These are phyloP conservation scores for Beauveria pseudobassiana DNA, from an alignment of 2,329 filamentous ascomycete genomes.

Conservation along the genomic window DNA sequence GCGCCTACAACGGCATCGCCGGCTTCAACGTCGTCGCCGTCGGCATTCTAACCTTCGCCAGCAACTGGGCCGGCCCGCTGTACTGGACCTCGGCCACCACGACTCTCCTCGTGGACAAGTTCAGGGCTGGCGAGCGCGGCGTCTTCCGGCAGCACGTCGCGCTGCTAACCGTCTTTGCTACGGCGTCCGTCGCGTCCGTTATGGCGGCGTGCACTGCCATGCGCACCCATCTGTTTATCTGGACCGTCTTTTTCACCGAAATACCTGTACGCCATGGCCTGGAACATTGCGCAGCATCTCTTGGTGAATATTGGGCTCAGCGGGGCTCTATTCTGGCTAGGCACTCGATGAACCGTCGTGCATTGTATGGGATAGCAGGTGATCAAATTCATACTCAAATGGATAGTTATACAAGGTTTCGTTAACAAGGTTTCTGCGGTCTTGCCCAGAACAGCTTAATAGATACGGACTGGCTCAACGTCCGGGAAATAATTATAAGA, in stretches of 20 bases:
- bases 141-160: conserved; percentile 48
- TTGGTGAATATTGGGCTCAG: conserved; percentile 60
- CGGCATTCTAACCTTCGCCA: conserved; percentile 73
- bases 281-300: conserved; percentile 77
- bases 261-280: conserved; percentile 86
- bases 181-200: conserved; percentile 59
- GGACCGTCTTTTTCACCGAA: conserved; percentile 99
- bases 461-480: background rate
- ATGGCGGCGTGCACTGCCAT: conserved; percentile 84
- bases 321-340: conserved; percentile 49
- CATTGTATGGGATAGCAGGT: background rate
- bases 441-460: background rate
- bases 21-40: conserved; percentile 76
- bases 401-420: background rate
- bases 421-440: background rate
- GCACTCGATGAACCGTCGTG: conserved; percentile 17
- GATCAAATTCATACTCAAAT: background rate
- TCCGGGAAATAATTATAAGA: background rate
- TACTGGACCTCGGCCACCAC: conserved; percentile 73
- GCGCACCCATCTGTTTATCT: conserved; percentile 89
- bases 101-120: conserved; percentile 43
- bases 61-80: conserved; percentile 86
- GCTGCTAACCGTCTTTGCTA: conserved; percentile 63
- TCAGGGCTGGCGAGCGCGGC: conserved; percentile 18
- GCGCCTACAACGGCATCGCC: conserved; percentile 85